Evolutionary conservation across 371 early-diverging fungal genomes (phyloP), one percentile per base, ranked within the genome.

Genomic region (Apophysomyces elegans): DNA sequence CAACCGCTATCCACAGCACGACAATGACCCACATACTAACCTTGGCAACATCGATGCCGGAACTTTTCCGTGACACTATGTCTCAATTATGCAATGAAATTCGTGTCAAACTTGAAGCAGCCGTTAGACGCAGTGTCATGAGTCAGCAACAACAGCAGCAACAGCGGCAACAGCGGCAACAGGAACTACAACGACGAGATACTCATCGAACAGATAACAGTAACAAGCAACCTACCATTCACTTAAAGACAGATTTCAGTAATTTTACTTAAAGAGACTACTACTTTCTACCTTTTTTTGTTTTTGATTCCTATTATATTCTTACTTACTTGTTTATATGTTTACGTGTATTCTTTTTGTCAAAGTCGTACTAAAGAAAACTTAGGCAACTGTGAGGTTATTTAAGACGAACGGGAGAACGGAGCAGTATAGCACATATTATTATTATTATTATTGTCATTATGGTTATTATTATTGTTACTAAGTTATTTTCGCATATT

Each of bases 161-260:
- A 64, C 66, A 73, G 37, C 72, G 72, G 38, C 70, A 76, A 64
- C 66, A 73, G 37, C 72, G 72, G 8, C 72, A 80, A 37, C 67
- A 68, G n/a, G 76, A 74, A 45, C 75, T 69, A 11, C 70, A 72
- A 56, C 65, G 54, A 39, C 64, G 58, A 37, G 74, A 65, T 47
- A 63, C 50, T 35, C 47, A 59, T 32, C 56, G 43, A 59, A 57
- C 13, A 43, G 61, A 38, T 41, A 72, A 76, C 57, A 74, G 73
- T 54, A 67, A 62, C 37, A 79, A 78, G 14, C 79, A 82, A 37
- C 84, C 85, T 32, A 83, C 83, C 0, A 85, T 85, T 61, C 73
- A 74, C 11, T 67, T 85, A n/a, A 85, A 83, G 64, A 85, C 69
- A 57, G 85, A 83, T 63, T 86, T 54, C 11, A 56, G 50, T 37